A percentile compares a stretch with the other conserved stretches of the same genome.
phyloP scores from a whole-genome alignment of 768 basidiomycete species.

The Suillus occidentalis region DNA sequence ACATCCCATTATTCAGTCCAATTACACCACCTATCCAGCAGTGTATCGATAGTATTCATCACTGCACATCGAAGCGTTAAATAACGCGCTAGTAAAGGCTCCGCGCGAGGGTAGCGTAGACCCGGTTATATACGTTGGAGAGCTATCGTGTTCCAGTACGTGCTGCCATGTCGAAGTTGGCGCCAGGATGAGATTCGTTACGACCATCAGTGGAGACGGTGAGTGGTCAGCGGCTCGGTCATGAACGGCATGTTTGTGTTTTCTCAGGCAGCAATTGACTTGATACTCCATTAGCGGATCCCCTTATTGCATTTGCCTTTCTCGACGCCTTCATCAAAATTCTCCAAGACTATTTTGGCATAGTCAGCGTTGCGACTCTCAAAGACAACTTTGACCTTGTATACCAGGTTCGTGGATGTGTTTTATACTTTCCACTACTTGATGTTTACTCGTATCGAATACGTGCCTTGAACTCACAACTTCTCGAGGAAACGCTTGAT shows the following conservation, averaged over 20 bases:
- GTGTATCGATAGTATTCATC: conserved; percentile 86
- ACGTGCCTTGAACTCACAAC: conserved; percentile 39
- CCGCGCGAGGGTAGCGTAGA: conserved; percentile 58
- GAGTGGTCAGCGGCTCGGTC: conserved; percentile 30
- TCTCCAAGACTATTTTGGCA: conserved; percentile 83
- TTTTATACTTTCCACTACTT: background rate
- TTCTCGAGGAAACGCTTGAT: conserved; percentile 94
- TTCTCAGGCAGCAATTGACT: background rate
- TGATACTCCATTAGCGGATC: conserved; percentile 64
- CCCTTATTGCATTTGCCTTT: conserved; percentile 87
- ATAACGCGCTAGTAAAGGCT: conserved; percentile 64
- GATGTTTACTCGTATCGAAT: background rate
- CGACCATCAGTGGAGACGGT: conserved; percentile 86
- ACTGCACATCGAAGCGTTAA: conserved; percentile 83
- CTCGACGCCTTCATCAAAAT: conserved; percentile 83
- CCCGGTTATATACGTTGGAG: conserved; percentile 69
- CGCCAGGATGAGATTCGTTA: conserved; percentile 75
- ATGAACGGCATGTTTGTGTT: background rate
- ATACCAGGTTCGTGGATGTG: conserved; percentile 65
- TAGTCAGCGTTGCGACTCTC: conserved; percentile 74
- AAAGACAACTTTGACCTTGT: conserved; percentile 95
- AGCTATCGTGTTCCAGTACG: conserved; percentile 53
- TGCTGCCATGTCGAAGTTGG: conserved; percentile 81
- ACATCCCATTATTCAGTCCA: conserved; percentile 88
- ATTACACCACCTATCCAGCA: conserved; percentile 74